phyloP scores from a whole-genome alignment of 2,329 filamentous ascomycete species.

The Pseudogymnoascus sp. region DNA sequence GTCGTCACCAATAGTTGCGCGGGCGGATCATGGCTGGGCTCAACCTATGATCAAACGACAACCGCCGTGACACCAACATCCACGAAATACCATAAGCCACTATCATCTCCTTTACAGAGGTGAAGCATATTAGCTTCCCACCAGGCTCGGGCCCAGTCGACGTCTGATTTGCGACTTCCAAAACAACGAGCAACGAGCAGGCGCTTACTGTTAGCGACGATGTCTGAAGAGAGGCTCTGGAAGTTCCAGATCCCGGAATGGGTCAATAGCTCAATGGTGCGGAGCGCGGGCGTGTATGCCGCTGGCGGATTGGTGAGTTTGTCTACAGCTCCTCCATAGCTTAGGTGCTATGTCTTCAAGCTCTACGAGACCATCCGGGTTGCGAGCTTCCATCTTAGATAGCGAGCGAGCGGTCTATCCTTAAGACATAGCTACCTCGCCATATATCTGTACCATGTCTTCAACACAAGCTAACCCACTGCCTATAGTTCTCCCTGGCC shows the following conservation, averaged over 20 bases:
- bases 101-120: not conserved
- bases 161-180: not conserved
- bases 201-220: slow-evolving; percentile 22
- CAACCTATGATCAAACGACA: slow-evolving; percentile 1
- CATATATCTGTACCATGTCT: too few species aligned
- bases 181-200: not conserved
- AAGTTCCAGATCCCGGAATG: slow-evolving; percentile 60
- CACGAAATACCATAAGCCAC: not conserved
- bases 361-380: not conserved
- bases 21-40: not conserved
- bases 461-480: not conserved
- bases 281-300: slow-evolving; percentile 55
- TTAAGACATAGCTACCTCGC: not conserved
- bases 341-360: not conserved
- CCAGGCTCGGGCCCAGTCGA: not conserved
- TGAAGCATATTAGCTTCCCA: not conserved
- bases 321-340: not conserved
- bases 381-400: slow-evolving; percentile 11
- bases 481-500: slow-evolving; percentile 53
- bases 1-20: not conserved
- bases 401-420: not conserved
- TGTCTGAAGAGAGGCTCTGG: slow-evolving; percentile 60
- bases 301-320: slow-evolving; percentile 53
- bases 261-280: slow-evolving; percentile 56
- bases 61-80: not conserved